Conservation (phyloP, 305 asterid genomes). For the Fraxinus angustifolia region DNA sequence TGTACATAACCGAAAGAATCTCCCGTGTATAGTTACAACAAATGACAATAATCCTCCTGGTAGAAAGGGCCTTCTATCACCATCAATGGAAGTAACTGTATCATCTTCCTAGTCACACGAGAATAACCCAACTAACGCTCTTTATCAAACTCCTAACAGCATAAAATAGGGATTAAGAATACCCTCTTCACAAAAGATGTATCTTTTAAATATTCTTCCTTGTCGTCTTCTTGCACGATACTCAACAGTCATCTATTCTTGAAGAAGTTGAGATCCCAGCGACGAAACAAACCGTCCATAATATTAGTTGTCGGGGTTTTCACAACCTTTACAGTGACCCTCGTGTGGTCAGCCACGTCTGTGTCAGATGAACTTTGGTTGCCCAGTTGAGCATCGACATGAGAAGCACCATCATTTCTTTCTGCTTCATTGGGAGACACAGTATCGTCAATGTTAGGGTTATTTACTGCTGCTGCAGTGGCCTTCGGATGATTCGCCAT, state of each 20-base stretch:
- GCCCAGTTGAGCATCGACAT: constrained; percentile 17
- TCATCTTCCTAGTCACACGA: background rate
- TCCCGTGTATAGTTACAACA: constrained; percentile 23
- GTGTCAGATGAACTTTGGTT: constrained; percentile 35
- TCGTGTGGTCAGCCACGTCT: constrained; percentile 56
- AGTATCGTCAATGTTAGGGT: background rate
- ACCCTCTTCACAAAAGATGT: background rate
- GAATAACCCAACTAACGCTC: background rate
- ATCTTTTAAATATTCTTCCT: background rate
- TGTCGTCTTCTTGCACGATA: background rate
- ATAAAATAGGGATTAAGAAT: background rate
- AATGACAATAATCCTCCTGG: background rate
- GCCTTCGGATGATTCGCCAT: background rate
- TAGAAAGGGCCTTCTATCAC: constrained; percentile 1
- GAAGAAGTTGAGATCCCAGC: constrained; percentile 86
- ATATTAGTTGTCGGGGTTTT: constrained; percentile 55
- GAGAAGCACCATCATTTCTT: constrained; percentile 23
- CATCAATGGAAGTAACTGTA: constrained; percentile 1
- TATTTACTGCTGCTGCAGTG: background rate
- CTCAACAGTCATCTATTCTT: constrained; percentile 45
- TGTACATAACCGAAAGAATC: constrained; percentile 38
- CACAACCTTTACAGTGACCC: constrained; percentile 70
- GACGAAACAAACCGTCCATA: constrained; percentile 72
- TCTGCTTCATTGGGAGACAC: constrained; percentile 26
- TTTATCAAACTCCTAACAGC: background rate